A percentile compares a stretch with the other conserved stretches of the same genome.
phyloP scores from a whole-genome alignment of 1,284 basidiomycete genomes.

The Coniferiporia weirii region DNA sequence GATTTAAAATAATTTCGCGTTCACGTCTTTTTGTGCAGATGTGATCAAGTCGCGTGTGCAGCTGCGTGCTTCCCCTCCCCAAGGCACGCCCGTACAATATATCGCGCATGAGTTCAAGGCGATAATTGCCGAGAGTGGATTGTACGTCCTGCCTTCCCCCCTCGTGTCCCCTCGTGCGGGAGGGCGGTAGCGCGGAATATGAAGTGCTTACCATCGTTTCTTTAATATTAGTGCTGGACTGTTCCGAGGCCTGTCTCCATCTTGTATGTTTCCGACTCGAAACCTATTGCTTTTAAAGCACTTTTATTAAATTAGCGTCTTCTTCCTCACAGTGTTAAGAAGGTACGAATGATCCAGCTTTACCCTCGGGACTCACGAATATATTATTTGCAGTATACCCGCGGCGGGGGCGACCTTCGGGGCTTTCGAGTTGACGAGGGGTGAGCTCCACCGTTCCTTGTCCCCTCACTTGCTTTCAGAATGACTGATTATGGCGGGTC shows the following conservation, averaged over 20 bases:
- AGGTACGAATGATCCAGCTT: conserved; percentile 35
- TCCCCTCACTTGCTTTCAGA: background rate
- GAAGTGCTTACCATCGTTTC: background rate
- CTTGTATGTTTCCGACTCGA: conserved; percentile 39
- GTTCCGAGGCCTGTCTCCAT: conserved; percentile 70
- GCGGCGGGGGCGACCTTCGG: conserved; percentile 90
- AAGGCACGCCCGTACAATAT: conserved; percentile 76
- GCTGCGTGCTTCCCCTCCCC: conserved; percentile 71
- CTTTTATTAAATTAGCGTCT: background rate
- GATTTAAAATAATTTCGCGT: background rate
- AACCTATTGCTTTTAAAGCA: background rate
- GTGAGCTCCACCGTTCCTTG: conserved; percentile 29
- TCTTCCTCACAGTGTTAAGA: conserved; percentile 41
- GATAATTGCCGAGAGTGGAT: conserved; percentile 71
- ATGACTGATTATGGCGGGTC: background rate
- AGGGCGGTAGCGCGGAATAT: background rate
- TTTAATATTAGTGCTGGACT: conserved; percentile 50
- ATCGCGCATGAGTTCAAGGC: conserved; percentile 66
- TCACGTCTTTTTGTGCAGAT: conserved; percentile 42
- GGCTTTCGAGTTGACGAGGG: conserved; percentile 84
- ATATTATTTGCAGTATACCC: conserved; percentile 56
- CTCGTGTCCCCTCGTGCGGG: background rate
- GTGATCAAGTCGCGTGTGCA: conserved; percentile 91
- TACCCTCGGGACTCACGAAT: conserved; percentile 17
- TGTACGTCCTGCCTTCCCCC: conserved; percentile 45